Base-by-base conservation (phyloP, 164 flowering plant genomes). In the Nymphaea colorata region DNA sequence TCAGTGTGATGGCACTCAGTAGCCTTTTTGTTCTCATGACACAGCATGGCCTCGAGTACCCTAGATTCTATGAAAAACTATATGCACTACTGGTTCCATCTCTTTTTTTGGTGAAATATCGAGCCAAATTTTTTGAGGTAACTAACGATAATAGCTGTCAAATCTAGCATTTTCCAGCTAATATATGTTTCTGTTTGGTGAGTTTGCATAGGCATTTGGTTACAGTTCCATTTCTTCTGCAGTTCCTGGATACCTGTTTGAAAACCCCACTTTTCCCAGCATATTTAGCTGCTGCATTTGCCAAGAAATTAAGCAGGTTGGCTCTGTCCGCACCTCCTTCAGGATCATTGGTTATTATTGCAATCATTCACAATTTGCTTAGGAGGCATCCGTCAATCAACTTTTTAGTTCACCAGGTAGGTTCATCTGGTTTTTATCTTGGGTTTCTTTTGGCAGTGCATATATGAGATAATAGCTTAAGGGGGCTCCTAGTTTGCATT, bases 1-100 rank as follows among this genome's bases (percentile, higher is more conserved):
- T 88, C 64, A 94, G 99, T 76, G 96, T 94, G 61, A 94, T 94
- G 98, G 91, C 99, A 62, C 96, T 94, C 7, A 90, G 93, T 81
- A 79, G 99, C 70, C 86, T 94, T 66, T 92, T 64, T 74, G 67
- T 94, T 75, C 96, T 94, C 57, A 94, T 94, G 92, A 91, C 90
- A 44, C 78, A 91, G 73, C 84, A 91, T 84, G 96, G 96, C 64
- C 76, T 91, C 41, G 99, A 94, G 71, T 94, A 94, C 72, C 91
- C 96, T 42, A 85, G 90, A 71, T 91, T 94, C 75, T 94, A 94
- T 78, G 87, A 85, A 71, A 94, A 91, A 74, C 96, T 94, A 18
- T 94, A 91, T 79, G 88, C 80, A 3, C 76, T 94, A 53, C 66
- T 91, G 73, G 80, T 71, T 42, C 99, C 99, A 67, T 86, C 99